Conservation (phyloP, 805 yeast genomes). For the Kuraishia piskuri region DNA sequence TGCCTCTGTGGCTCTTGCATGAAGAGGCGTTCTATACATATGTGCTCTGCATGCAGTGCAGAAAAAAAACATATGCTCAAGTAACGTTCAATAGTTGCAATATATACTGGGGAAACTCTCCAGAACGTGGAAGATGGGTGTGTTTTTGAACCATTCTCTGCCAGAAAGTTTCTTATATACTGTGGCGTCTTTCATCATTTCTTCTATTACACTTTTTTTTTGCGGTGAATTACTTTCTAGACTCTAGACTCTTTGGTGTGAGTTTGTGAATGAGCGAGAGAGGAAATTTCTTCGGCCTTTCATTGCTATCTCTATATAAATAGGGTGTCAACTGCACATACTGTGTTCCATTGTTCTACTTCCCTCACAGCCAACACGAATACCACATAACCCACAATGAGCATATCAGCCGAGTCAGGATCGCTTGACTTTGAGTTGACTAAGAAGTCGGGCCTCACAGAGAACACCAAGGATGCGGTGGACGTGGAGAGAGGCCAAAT, state of each 20-base stretch:
- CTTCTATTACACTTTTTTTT: neutral
- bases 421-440: neutral
- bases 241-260: neutral
- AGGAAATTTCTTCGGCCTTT: neutral
- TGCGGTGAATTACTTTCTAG: too few species aligned
- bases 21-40: neutral
- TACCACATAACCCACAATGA: neutral
- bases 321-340: neutral
- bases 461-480: neutral
- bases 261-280: neutral
- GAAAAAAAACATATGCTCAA: too few species aligned
- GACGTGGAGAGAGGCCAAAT: conserved; percentile 2
- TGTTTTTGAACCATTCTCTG: neutral
- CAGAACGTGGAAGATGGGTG: neutral
- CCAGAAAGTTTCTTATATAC: neutral
- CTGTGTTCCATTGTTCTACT: too few species aligned
- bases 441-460: neutral
- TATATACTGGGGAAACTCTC: neutral
- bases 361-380: too few species aligned
- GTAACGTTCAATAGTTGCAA: neutral
- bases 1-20: neutral
- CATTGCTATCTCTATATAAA: neutral
- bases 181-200: neutral
- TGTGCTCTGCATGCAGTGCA: neutral
- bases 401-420: neutral